These are phyloP conservation scores for Citrus mangshanensis DNA, from an alignment of 345 rosid genomes.

Conservation along the genomic window DNA sequence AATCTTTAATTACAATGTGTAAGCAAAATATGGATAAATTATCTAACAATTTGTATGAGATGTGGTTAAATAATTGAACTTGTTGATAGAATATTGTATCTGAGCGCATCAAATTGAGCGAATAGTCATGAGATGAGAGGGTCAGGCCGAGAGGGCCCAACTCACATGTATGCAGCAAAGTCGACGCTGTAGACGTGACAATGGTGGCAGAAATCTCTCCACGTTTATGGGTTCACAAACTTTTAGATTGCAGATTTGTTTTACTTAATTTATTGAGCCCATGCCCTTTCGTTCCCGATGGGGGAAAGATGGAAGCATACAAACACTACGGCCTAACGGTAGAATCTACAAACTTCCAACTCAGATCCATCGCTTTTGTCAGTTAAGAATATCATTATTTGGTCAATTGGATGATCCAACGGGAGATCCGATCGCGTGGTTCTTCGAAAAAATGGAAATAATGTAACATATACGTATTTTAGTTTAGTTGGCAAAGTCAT, in stretches of 20 bases:
- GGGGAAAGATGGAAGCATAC: not conserved
- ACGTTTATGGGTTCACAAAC: not conserved
- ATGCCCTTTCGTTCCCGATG: not conserved
- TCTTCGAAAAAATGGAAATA: too few relatives aligned
- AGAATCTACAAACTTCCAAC: not conserved
- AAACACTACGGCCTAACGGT: not conserved
- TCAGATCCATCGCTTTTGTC: conserved; percentile 3
- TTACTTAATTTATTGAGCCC: not conserved
- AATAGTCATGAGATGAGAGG: not conserved
- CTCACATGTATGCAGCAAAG: not conserved
- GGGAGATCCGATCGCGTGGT: not conserved
- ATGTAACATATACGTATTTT: too few relatives aligned
- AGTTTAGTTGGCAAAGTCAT: too few relatives aligned
- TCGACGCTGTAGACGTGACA: not conserved
- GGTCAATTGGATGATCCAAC: conserved; percentile 11
- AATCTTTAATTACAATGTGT: too few relatives aligned
- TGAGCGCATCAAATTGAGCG: not conserved
- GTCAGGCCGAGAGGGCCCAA: not conserved
- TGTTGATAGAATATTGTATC: not conserved
- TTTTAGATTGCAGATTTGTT: not conserved
- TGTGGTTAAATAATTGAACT: not conserved
- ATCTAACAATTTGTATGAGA: not conserved
- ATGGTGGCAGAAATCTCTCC: not conserved
- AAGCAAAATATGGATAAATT: too few relatives aligned
- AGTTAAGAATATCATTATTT: not conserved